Conservation (phyloP, 2,329 filamentous ascomycete genomes). For the Helotiales sp. region DNA sequence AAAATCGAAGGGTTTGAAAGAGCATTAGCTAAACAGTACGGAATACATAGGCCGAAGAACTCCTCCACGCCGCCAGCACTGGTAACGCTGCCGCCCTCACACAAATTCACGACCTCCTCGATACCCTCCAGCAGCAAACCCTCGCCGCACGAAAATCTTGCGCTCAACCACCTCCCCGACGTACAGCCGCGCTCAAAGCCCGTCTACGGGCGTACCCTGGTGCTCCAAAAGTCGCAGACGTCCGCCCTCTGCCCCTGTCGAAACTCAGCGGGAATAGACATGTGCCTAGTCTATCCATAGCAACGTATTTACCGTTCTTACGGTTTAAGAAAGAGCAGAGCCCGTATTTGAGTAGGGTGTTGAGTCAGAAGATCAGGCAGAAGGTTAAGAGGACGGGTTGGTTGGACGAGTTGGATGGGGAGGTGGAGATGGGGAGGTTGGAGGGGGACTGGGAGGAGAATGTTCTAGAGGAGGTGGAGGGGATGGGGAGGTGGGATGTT, state of each 20-base stretch:
- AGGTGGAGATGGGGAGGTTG: conserved; percentile 32
- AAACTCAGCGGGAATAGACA: conserved; percentile 58
- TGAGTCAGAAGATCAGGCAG: conserved; percentile 56
- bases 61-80: conserved; percentile 38
- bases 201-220: conserved; percentile 35
- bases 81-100: conserved; percentile 29
- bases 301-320: conserved; percentile 66
- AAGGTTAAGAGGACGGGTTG: conserved; percentile 50
- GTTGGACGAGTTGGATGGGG: conserved; percentile 46
- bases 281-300: conserved; percentile 59
- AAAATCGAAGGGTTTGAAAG: background rate
- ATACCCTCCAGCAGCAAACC: conserved; percentile 28
- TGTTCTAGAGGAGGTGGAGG: conserved; percentile 28
- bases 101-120: conserved; percentile 44
- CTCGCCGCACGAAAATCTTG: conserved; percentile 1
- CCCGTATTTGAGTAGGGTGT: conserved; percentile 57
- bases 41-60: conserved; percentile 35
- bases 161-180: conserved; percentile 17
- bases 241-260: conserved; percentile 54
- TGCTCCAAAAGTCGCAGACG: conserved; percentile 54
- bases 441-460: conserved; percentile 33
- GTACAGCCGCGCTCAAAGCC: conserved; percentile 25
- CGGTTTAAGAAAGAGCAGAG: conserved; percentile 71
- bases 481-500: conserved; percentile 4
- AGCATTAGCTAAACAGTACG: background rate